These are phyloP conservation scores for Aspergillus ibericus DNA, from an alignment of 2,329 filamentous ascomycete species.

Conservation along the genomic window DNA sequence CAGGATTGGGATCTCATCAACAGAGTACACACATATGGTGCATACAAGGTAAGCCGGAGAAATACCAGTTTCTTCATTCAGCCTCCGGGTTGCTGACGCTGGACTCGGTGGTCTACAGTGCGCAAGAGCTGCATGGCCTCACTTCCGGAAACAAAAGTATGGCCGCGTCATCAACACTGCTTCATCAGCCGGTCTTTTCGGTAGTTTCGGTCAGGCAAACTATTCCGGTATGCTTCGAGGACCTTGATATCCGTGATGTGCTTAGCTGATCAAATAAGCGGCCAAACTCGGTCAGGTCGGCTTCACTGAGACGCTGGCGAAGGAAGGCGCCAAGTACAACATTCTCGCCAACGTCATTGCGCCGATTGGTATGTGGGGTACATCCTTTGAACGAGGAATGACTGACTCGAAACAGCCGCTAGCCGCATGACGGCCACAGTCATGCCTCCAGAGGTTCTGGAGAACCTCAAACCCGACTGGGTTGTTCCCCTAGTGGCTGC, in stretches of 20 bases:
- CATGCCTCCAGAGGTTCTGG: constrained; percentile 90
- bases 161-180: constrained; percentile 95
- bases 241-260: not conserved
- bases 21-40: constrained; percentile 86
- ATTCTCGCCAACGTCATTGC: constrained; percentile 94
- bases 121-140: constrained; percentile 88
- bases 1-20: constrained; percentile 95
- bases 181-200: constrained; percentile 93
- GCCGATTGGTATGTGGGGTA: constrained; percentile 60
- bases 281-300: constrained; percentile 94
- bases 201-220: constrained; percentile 93
- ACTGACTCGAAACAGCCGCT: constrained; percentile 58
- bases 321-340: constrained; percentile 98
- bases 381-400: not conserved
- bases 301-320: constrained; percentile 96
- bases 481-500: constrained; percentile 89
- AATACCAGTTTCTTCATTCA: not conserved
- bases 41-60: constrained; percentile 68
- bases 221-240: constrained; percentile 66
- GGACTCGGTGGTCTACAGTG: constrained; percentile 51
- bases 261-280: constrained; percentile 51
- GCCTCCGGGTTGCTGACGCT: constrained; percentile 17
- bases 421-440: constrained; percentile 94
- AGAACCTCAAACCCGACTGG: constrained; percentile 87
- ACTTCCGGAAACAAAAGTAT: constrained; percentile 99